phyloP scores from a whole-genome alignment of 768 basidiomycete species.

The Steccherinum ochraceum region DNA sequence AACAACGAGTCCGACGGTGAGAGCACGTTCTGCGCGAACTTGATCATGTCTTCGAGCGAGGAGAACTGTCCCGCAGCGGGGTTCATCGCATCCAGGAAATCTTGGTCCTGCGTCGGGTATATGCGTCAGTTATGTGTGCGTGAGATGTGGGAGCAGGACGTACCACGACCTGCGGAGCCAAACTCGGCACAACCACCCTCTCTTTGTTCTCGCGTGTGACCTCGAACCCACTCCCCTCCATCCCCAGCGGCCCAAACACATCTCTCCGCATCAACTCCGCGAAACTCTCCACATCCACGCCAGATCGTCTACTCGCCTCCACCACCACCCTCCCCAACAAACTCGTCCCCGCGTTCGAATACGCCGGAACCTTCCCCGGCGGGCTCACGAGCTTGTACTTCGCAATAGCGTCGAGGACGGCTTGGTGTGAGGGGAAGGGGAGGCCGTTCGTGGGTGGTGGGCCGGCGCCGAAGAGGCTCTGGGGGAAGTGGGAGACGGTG shows the following conservation, averaged over 20 bases:
- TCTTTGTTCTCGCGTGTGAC: conserved; percentile 29
- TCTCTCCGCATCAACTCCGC: conserved; percentile 40
- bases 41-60: conserved; percentile 40
- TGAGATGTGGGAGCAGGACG: conserved; percentile 5
- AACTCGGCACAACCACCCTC: conserved; percentile 34
- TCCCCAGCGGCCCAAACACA: conserved; percentile 40
- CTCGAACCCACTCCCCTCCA: conserved; percentile 40
- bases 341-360: conserved; percentile 33
- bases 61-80: conserved; percentile 46
- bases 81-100: conserved; percentile 33
- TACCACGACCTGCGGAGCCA: conserved; percentile 30
- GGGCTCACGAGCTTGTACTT: conserved; percentile 33
- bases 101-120: conserved; percentile 27
- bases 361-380: conserved; percentile 38
- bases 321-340: conserved; percentile 31
- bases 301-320: conserved; percentile 21
- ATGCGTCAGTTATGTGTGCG: neutral
- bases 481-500: conserved; percentile 34
- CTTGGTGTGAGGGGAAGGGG: conserved; percentile 24
- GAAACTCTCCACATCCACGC: conserved; percentile 14
- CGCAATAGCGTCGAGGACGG: conserved; percentile 30
- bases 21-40: conserved; percentile 38
- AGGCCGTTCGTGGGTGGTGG: conserved; percentile 25
- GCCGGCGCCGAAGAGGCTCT: conserved; percentile 19
- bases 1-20: conserved; percentile 28